Evolutionary conservation across 441 rosid genomes (phyloP), one percentile per base, ranked within the genome.

Genomic region (Pelargonium cotyledonis): DNA sequence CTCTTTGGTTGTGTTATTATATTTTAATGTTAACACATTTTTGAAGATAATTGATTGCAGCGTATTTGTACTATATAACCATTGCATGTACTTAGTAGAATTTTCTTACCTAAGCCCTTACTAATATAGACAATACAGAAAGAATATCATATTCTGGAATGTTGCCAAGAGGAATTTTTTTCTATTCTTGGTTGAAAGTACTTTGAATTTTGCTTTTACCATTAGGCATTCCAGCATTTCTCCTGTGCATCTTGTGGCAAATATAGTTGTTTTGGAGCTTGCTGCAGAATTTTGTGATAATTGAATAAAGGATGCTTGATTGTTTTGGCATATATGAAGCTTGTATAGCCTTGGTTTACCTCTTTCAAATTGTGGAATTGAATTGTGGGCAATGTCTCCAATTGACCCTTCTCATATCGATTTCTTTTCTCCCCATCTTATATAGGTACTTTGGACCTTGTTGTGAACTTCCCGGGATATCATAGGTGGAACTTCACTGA

Each of bases 391-490:
- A 11, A 3, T 12, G 57, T 46, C 51, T 46, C 51, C 51, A 46
- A 4, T 49, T 4, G 15, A 5, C 57, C 15, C 57, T 49, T 49
- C 16, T 49, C 57, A 49, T 49, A 10, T 49, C 16, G 4, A 10
- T 49, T 46, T 46, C 51, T 49, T 49, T 49, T 49, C 38, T 49
- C 57, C 16, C 19, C 57, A 49, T 49, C 16, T 49, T 12, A 49
- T 14, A 49, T 75, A 92, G 98, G 98, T 82, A 51, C 90, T 62
- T 75, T 95, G 87, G 98, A 92, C 80, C 81, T 92, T 76, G 68
- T 83, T 83, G 80, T 95, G 82, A 92, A 95, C 77, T 92, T 95
- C 78, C 99, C 99, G 40, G 98, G 98, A 74, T 95, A 77, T 77
- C 97, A 90, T 70, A 79, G 95, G 65, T 92, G 98, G 99, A 85